Evolutionary conservation across 352 stramenopile genomes (phyloP).

Genomic region (Phytophthora boehmeriae): DNA sequence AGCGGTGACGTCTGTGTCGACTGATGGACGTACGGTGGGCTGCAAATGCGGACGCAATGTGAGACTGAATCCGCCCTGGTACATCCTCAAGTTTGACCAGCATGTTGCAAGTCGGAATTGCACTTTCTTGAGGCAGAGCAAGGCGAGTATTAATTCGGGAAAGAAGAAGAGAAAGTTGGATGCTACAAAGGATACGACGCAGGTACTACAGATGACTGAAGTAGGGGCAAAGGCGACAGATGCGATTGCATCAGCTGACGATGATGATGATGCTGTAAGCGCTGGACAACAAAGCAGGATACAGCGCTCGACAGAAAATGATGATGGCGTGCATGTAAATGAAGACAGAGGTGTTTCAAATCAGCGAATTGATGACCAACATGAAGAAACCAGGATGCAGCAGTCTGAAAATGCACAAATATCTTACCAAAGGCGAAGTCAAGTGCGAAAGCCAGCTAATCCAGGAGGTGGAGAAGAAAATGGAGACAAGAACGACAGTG

Average conservation of each 20-base stretch:
- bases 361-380: too few species aligned
- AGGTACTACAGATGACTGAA: not conserved
- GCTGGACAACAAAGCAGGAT: not conserved
- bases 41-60: constrained; percentile 80
- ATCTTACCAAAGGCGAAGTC: not conserved
- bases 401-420: too few species aligned
- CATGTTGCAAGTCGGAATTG: constrained; percentile 85
- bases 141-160: not conserved
- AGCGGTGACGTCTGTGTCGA: constrained; percentile 46
- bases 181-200: not conserved
- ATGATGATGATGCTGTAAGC: not conserved
- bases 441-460: not conserved
- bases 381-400: too few species aligned
- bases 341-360: not conserved
- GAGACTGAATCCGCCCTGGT: constrained; percentile 81
- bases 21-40: constrained; percentile 57
- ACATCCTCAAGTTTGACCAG: constrained; percentile 88
- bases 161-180: constrained; percentile 25
- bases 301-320: not conserved
- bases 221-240: not conserved
- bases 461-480: not conserved
- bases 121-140: constrained; percentile 59
- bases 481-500: not conserved
- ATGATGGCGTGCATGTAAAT: not conserved
- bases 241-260: not conserved